Evolutionary conservation across 495 filamentous ascomycete species (phyloP).

Genomic region (Neurospora pannonica): DNA sequence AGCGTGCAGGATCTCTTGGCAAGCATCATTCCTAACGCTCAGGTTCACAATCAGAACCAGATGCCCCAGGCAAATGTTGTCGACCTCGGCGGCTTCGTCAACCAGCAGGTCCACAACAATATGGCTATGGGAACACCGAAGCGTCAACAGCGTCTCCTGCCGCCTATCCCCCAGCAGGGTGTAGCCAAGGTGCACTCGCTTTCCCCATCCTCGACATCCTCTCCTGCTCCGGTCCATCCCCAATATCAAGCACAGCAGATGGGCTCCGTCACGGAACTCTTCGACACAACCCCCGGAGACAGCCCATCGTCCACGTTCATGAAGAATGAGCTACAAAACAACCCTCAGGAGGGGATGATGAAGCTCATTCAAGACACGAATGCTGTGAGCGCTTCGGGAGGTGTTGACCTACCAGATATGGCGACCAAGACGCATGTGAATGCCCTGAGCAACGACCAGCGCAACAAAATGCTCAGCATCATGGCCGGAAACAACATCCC

Average conservation of each 20-base stretch:
- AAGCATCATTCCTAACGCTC: slow-evolving; percentile 53
- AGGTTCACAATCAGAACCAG: slow-evolving; percentile 21
- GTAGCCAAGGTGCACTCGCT: slow-evolving; percentile 17
- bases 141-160: slow-evolving; percentile 36
- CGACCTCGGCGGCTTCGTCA: slow-evolving; percentile 59
- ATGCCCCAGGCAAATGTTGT: slow-evolving; percentile 60
- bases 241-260: slow-evolving; percentile 23
- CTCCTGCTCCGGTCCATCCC: slow-evolving; percentile 8
- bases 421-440: slow-evolving; percentile 55
- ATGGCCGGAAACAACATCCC: slow-evolving; percentile 45
- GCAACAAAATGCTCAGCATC: slow-evolving; percentile 67
- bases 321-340: slow-evolving; percentile 37
- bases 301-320: slow-evolving; percentile 31
- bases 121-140: slow-evolving; percentile 32
- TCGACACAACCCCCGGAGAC: slow-evolving; percentile 32
- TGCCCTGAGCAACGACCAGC: slow-evolving; percentile 67
- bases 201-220: slow-evolving; percentile 19
- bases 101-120: slow-evolving; percentile 31
- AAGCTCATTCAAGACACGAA: slow-evolving; percentile 77
- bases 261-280: slow-evolving; percentile 39
- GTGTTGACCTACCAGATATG: slow-evolving; percentile 64
- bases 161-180: slow-evolving; percentile 31
- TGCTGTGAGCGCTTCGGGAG: slow-evolving; percentile 39
- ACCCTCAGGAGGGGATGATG: slow-evolving; percentile 69
- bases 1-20: slow-evolving; percentile 65